These are phyloP conservation scores for Epithele typhae DNA, from an alignment of 768 basidiomycete species.

Conservation along the genomic window DNA sequence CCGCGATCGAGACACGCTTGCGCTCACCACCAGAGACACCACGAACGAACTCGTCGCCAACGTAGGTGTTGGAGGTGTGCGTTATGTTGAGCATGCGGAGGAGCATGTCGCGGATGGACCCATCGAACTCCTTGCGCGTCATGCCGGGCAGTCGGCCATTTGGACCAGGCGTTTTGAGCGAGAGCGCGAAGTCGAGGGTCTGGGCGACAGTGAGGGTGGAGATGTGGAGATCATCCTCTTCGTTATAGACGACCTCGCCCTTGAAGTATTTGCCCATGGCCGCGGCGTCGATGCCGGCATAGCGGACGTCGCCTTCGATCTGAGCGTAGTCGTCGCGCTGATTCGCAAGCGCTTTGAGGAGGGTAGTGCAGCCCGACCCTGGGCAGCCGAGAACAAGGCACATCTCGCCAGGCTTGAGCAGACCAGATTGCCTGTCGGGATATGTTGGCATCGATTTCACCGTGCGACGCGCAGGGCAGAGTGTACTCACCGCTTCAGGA, in stretches of 20 bases:
- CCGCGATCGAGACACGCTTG: slow-evolving; percentile 79
- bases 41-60: slow-evolving; percentile 85
- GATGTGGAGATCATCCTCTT: slow-evolving; percentile 81
- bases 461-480: neutral
- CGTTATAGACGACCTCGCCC: slow-evolving; percentile 78
- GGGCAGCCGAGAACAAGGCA: slow-evolving; percentile 82
- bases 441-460: too few relatives aligned
- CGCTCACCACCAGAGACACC: slow-evolving; percentile 79
- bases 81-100: slow-evolving; percentile 80
- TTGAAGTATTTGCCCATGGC: slow-evolving; percentile 76
- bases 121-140: slow-evolving; percentile 52
- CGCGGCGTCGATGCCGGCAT: slow-evolving; percentile 71
- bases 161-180: slow-evolving; percentile 72
- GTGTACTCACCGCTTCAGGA: slow-evolving; percentile 50
- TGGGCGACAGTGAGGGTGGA: slow-evolving; percentile 79
- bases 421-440: slow-evolving; percentile 61
- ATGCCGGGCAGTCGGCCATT: slow-evolving; percentile 68
- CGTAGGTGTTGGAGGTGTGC: slow-evolving; percentile 72
- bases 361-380: slow-evolving; percentile 81
- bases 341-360: slow-evolving; percentile 82
- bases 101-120: slow-evolving; percentile 54
- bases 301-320: slow-evolving; percentile 70
- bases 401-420: slow-evolving; percentile 81
- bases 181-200: slow-evolving; percentile 67
- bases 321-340: slow-evolving; percentile 58